Evolutionary conservation across 768 basidiomycete species (phyloP), one percentile per base, ranked within the genome.

Genomic region (Rhodotorula kratochvilovae): DNA sequence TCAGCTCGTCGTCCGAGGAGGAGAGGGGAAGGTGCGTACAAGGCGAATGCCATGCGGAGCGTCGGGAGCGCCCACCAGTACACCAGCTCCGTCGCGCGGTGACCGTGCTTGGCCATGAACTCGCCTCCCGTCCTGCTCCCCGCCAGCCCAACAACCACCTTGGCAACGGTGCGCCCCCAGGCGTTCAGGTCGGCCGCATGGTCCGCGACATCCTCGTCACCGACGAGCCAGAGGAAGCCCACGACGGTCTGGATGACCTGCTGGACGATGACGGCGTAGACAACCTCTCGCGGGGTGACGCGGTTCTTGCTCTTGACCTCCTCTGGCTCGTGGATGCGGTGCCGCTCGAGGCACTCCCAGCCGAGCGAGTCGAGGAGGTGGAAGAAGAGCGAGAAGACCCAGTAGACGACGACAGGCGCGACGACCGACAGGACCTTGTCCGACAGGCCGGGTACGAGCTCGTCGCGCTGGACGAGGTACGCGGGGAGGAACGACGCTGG

Each of bases 1-100:
- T 35, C 17, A 23, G 48, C 36, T 31, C 33, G 42, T 56, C 23
- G 23, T 11, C 6, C 39, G 39, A 39, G 13, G 5, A 19, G 29
- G 7, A 17, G 29, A 2, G 21, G 29, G 17, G 13, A 15, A 43
- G 29, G 27, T n/a, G 15, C 92, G 79, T 78, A 97, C 95, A 92
- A 88, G 21, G 92, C 92, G 39, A 87, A 81, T 0, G 90, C 72
- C 45, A 94, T 81, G 81, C 92, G 92, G 16, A 83, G 78, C 3
- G 81, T 76, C 1, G 96, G 96, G 8, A 93, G 87, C 10, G 83
- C 87, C 92, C 93, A 99, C 95, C 95, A 99, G 80, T 98, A 99
- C 27, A 87, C 1, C 58, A 85, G 85, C 78, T 88, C 85, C 25
- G 88, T 84, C 25, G 87, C 76, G 5, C 29, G 69, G 13, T 80